Conservation (phyloP, 306 rosid genomes). For the Canavalia gladiata region DNA sequence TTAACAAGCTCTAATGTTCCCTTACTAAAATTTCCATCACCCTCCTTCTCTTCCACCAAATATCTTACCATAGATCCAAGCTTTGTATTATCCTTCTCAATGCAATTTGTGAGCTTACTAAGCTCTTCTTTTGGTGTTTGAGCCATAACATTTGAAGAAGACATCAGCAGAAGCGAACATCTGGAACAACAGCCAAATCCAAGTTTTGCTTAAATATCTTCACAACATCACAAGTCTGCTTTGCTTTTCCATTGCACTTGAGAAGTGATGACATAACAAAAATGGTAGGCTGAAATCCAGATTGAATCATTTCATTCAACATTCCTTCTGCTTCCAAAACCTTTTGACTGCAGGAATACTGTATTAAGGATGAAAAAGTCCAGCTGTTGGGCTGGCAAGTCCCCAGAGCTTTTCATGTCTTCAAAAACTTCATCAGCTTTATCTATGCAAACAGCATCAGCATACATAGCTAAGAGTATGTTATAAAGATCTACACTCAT, state of each 20-base stretch:
- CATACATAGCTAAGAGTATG: conserved; percentile 79
- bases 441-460: conserved; percentile 70
- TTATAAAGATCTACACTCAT: conserved; percentile 73
- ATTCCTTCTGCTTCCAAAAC: conserved; percentile 72
- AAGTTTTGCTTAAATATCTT: conserved; percentile 67
- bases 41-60: conserved; percentile 63
- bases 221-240: conserved; percentile 80
- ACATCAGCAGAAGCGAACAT: conserved; percentile 84
- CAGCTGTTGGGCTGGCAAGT: conserved; percentile 76
- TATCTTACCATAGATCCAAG: conserved; percentile 74
- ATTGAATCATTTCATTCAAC: conserved; percentile 80
- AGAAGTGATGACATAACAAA: conserved; percentile 82
- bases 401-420: conserved; percentile 74
- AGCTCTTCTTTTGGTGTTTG: conserved; percentile 77
- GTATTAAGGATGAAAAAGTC: conserved; percentile 84
- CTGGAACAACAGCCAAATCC: conserved; percentile 73
- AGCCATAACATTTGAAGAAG: conserved; percentile 80
- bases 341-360: conserved; percentile 74
- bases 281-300: conserved; percentile 76
- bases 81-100: conserved; percentile 69
- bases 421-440: conserved; percentile 73
- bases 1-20: conserved; percentile 71
- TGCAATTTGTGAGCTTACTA: conserved; percentile 64
- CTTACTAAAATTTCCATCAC: conserved; percentile 59
- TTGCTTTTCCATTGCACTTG: conserved; percentile 92